phyloP scores from a whole-genome alignment of 257 asterid species.

The Voacanga thouarsii region DNA sequence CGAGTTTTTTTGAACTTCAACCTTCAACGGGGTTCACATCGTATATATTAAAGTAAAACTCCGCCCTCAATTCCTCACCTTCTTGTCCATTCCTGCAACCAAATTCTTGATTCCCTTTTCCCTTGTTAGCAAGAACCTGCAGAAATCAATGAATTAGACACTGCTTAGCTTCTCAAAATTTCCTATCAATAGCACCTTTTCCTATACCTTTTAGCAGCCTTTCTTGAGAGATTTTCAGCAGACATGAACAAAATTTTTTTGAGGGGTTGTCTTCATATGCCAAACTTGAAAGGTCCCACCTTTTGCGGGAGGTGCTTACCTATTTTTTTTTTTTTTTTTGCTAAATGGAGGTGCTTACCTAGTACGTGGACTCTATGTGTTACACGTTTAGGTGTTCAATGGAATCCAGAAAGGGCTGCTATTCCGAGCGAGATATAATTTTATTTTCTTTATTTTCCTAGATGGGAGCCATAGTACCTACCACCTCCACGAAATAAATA shows the following conservation, averaged over 20 bases:
- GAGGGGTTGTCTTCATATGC: background rate
- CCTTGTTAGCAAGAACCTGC: background rate
- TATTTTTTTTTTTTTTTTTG: no score
- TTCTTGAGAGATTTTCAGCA: background rate
- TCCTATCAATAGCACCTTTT: background rate
- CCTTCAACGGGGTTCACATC: background rate
- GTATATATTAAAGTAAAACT: background rate
- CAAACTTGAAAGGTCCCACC: background rate
- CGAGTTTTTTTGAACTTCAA: background rate
- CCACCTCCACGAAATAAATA: no score
- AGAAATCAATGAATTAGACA: background rate
- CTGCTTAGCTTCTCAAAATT: background rate
- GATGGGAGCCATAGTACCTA: no score
- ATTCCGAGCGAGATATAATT: background rate
- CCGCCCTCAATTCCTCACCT: background rate
- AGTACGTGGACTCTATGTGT: no score
- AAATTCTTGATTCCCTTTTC: background rate
- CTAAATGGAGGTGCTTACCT: background rate
- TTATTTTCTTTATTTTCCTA: no score
- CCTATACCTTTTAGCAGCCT: background rate
- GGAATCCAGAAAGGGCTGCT: conserved; percentile 2
- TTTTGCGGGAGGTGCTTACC: background rate
- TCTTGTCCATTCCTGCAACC: background rate
- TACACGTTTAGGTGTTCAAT: background rate
- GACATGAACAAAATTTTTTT: background rate